Percentiles rank a stretch among this genome's conserved stretches.
Evolutionary conservation across 1,284 basidiomycete species (phyloP).

Genomic region (Cryptococcus wingfieldii): DNA sequence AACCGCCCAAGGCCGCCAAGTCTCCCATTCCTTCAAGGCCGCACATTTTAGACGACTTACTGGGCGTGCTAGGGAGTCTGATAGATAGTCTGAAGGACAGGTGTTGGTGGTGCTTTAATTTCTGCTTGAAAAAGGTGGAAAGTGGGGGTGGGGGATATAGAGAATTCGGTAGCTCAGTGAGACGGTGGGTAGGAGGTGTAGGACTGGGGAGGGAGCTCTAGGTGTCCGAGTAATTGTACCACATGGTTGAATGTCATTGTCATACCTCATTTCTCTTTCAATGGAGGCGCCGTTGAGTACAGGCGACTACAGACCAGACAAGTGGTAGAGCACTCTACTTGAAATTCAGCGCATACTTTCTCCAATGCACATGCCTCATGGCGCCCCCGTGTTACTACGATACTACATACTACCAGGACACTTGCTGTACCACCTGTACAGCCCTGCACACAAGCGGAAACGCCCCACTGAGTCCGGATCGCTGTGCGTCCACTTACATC

Average conservation of each 20-base stretch:
- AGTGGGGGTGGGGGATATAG: background rate
- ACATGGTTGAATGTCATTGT: background rate
- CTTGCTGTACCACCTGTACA: too few relatives aligned
- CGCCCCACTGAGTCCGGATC: too few relatives aligned
- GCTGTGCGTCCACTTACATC: too few relatives aligned
- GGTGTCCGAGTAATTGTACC: background rate
- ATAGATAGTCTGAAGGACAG: slow-evolving; percentile 3
- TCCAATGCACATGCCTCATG: too few relatives aligned
- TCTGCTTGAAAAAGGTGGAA: slow-evolving; percentile 3
- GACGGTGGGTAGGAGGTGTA: slow-evolving; percentile 4
- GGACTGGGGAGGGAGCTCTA: slow-evolving; percentile 6
- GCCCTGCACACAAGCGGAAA: too few relatives aligned
- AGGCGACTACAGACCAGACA: too few relatives aligned
- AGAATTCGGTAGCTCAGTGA: background rate
- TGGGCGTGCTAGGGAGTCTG: background rate
- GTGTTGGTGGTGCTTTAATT: slow-evolving; percentile 18
- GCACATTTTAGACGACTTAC: background rate
- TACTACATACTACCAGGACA: too few relatives aligned
- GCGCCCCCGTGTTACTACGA: too few relatives aligned
- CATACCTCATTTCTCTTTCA: background rate
- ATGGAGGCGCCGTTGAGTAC: too few relatives aligned
- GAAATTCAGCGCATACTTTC: too few relatives aligned
- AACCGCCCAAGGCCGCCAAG: slow-evolving; percentile 1
- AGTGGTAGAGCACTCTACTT: too few relatives aligned
- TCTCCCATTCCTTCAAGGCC: background rate